Base-by-base conservation (phyloP, 2,329 filamentous ascomycete species). In the Monosporascus ibericus region DNA sequence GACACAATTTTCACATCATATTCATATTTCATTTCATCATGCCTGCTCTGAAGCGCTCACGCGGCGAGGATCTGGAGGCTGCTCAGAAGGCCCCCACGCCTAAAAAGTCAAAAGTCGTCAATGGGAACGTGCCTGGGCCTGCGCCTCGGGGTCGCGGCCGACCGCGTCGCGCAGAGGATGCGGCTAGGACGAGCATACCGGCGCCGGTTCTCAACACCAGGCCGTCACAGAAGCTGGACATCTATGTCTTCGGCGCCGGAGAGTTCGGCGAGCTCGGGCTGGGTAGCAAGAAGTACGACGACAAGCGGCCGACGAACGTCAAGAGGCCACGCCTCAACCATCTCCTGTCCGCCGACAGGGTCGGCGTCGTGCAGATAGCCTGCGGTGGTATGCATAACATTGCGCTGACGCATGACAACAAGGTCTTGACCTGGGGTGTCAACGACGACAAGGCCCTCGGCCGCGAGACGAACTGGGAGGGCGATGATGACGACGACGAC, bases 401-500 rank as follows among this genome's bases (percentile, higher is more conserved):
- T 56, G 88, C 86, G 3, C 73, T 94, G 49, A 92, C 90, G 48
- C 80, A 85, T 60, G 86, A 92, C 68, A 90, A 91, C 75, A 85
- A 85, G 71, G 87, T 95, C 60, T 73, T 90, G 50, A 91, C 88
- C 27, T 95, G 90, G 90, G 90, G 90, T 50, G 89, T 94, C 60
- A 94, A 94, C 66, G 90, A 95, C 65, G 85, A 91, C 64, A 87
- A 87, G 57, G 88, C 90, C 8, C 78, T 95, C 38, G 90, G 90
- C 42, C 79, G 90, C 64, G 81, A 88, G 65, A 92, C 87, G 22
- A 46, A 46, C 22, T 46, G 42, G 42, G 42, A 46, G n/a, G 42
- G 42, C 3, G 77, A 75, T 8, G 74, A 50, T 11, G 78, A 82
- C 15, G 66, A 70, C 15, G 73, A 79, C 14, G 73, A 74, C 24